Evolutionary conservation across 805 yeast species (phyloP).

Genomic region (Ogataea ganodermae): DNA sequence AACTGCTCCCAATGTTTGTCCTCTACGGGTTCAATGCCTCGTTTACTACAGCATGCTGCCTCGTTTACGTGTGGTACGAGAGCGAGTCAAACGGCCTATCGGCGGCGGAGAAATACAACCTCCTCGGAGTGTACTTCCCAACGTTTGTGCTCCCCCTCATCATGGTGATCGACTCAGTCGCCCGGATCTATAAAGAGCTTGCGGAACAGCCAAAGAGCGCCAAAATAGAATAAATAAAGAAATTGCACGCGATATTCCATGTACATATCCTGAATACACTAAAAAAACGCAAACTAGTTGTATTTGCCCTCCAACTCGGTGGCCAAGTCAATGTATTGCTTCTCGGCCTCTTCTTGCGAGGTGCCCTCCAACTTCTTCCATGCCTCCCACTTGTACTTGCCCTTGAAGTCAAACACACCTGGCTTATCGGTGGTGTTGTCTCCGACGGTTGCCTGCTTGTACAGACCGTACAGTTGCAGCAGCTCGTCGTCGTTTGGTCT

Average conservation of each 20-base stretch:
- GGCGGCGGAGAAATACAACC: conserved; percentile 39
- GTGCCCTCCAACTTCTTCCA: conserved; percentile 90
- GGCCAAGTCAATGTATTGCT: conserved; percentile 70
- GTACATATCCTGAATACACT: background rate
- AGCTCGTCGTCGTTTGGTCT: conserved; percentile 88
- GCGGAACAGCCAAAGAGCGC: background rate
- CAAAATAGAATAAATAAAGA: conserved; percentile 5
- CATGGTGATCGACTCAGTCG: conserved; percentile 51
- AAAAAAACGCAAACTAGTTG: conserved; percentile 23
- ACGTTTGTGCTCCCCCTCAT: conserved; percentile 64
- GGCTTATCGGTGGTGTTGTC: conserved; percentile 89
- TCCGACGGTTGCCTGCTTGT: conserved; percentile 96
- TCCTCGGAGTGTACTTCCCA: conserved; percentile 64
- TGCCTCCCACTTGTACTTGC: conserved; percentile 96
- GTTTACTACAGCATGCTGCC: conserved; percentile 75
- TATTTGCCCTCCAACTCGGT: conserved; percentile 61
- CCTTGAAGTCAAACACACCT: conserved; percentile 89
- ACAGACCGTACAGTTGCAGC: conserved; percentile 84
- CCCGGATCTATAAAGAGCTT: conserved; percentile 10
- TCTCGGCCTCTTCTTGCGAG: conserved; percentile 87
- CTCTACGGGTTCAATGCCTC: conserved; percentile 84
- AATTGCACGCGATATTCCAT: too few species aligned
- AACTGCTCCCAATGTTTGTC: conserved; percentile 37
- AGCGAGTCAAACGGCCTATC: conserved; percentile 43
- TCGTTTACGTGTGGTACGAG: conserved; percentile 46